A percentile compares a stretch with the other conserved stretches of the same genome.
phyloP scores from a whole-genome alignment of 192 early-diverging fungal species.

The Martensiomyces pterosporus region DNA sequence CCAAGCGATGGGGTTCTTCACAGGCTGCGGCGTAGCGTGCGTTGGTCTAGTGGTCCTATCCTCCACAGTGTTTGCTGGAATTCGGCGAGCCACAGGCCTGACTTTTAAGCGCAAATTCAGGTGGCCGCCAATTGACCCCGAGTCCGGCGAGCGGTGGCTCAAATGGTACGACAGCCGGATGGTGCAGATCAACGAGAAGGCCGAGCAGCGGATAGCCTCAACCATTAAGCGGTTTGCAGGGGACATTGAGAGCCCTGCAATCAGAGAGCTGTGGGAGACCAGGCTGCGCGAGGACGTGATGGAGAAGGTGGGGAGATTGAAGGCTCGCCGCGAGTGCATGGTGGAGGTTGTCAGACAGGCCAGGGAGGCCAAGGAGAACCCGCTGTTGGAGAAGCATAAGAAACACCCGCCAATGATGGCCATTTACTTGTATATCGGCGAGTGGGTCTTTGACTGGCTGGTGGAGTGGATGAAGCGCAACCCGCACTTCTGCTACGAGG shows the following conservation, averaged over 20 bases:
- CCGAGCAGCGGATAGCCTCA: conserved; percentile 8
- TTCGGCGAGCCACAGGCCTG: conserved; percentile 33
- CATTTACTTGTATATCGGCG: conserved; percentile 19
- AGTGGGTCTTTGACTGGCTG: conserved; percentile 16
- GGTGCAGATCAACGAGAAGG: conserved; percentile 14
- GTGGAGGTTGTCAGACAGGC: conserved; percentile 6
- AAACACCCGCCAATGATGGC: conserved; percentile 14
- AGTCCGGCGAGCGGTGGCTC: conserved; percentile 10
- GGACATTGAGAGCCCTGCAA: conserved; percentile 10
- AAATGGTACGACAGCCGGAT: conserved; percentile 33
- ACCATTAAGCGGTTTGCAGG: conserved; percentile 5
- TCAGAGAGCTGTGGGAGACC: conserved; percentile 31
- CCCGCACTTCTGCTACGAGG: conserved; percentile 24
- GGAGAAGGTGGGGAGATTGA: conserved; percentile 18
- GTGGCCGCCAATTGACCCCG: conserved; percentile 15
- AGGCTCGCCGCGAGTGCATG: conserved; percentile 6
- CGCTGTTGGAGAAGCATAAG: neutral
- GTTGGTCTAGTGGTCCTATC: conserved; percentile 4
- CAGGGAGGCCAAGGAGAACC: conserved; percentile 3
- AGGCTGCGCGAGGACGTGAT: conserved; percentile 23
- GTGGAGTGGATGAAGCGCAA: conserved; percentile 18
- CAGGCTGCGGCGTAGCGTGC: conserved; percentile 7
- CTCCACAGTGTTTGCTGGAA: conserved; percentile 27
- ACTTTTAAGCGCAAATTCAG: conserved; percentile 15
- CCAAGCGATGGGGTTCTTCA: conserved; percentile 6